Percentiles rank a stretch among this genome's conserved stretches.
Evolutionary conservation across 495 filamentous ascomycete genomes (phyloP).

Genomic region (Aspergillus olivimuriae): DNA sequence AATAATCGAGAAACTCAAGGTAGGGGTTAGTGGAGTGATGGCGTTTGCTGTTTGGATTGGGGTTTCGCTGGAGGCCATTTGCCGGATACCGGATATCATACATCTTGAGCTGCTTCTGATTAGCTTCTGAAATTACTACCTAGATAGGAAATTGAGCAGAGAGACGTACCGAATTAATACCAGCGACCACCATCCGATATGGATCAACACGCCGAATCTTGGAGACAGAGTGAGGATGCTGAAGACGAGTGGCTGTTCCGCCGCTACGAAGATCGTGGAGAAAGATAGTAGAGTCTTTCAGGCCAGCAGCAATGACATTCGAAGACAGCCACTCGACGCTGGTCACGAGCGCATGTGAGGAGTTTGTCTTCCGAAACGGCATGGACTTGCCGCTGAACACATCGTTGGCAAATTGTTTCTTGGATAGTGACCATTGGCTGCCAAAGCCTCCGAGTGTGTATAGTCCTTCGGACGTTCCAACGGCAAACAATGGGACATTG

Average conservation of each 20-base stretch:
- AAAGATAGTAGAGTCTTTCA: constrained; percentile 31
- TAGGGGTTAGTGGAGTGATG: constrained; percentile 33
- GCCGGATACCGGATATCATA: constrained; percentile 39
- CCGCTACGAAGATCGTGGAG: constrained; percentile 33
- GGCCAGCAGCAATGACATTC: constrained; percentile 31
- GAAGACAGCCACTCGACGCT: constrained; percentile 37
- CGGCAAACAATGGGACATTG: constrained; percentile 27
- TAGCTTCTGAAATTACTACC: not conserved
- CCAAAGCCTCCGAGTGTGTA: constrained; percentile 27
- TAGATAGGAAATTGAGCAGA: not conserved
- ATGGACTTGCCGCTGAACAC: constrained; percentile 7
- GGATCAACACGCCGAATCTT: constrained; percentile 35
- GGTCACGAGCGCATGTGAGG: constrained; percentile 27
- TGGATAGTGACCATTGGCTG: constrained; percentile 27
- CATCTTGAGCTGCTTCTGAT: constrained; percentile 30
- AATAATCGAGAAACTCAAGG: constrained; percentile 28
- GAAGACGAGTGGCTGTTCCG: constrained; percentile 26
- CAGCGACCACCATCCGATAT: constrained; percentile 31
- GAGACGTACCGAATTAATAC: constrained; percentile 28
- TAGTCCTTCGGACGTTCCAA: constrained; percentile 38
- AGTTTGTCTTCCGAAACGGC: constrained; percentile 17
- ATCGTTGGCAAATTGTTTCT: constrained; percentile 26
- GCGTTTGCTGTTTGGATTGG: constrained; percentile 17
- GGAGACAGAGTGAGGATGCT: constrained; percentile 28
- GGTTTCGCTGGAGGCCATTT: constrained; percentile 24